phyloP scores from a whole-genome alignment of 495 filamentous ascomycete species.

The Trichoderma virens region DNA sequence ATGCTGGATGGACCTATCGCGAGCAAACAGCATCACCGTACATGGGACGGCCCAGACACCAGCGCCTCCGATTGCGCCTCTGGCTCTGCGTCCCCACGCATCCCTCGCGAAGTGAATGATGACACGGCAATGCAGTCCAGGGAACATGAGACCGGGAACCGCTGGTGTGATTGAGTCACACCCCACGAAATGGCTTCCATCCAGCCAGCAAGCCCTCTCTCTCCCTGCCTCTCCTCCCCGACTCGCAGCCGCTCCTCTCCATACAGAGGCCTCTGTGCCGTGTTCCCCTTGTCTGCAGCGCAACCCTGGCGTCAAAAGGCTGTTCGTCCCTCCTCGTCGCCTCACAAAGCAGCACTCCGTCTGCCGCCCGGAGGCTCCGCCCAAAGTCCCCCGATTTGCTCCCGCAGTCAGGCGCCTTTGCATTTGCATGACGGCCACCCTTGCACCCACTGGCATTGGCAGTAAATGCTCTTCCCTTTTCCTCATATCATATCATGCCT shows the following conservation, averaged over 20 bases:
- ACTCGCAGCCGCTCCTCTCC: not conserved
- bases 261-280: no score
- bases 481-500: no score
- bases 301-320: not conserved
- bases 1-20: not conserved
- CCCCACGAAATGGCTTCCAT: not conserved
- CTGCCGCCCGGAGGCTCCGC: conserved; percentile 1
- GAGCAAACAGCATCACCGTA: not conserved
- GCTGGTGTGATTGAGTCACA: not conserved
- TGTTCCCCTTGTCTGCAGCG: no score
- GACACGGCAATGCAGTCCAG: not conserved
- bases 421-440: not conserved
- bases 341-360: not conserved
- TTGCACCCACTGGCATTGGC: no score
- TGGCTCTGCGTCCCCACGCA: not conserved
- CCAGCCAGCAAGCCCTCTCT: no score
- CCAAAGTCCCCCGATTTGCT: conserved; percentile 1
- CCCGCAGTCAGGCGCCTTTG: conserved; percentile 6
- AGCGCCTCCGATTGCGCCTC: not conserved
- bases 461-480: no score
- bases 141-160: not conserved
- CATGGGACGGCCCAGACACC: not conserved
- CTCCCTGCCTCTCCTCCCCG: not conserved
- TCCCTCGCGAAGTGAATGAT: conserved; percentile 1
- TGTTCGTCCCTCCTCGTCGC: not conserved